A percentile compares a stretch with the other conserved stretches of the same genome.
These are phyloP conservation scores for Trypanosoma avium DNA, from an alignment of 208 protist genomes.

Conservation along the genomic window DNA sequence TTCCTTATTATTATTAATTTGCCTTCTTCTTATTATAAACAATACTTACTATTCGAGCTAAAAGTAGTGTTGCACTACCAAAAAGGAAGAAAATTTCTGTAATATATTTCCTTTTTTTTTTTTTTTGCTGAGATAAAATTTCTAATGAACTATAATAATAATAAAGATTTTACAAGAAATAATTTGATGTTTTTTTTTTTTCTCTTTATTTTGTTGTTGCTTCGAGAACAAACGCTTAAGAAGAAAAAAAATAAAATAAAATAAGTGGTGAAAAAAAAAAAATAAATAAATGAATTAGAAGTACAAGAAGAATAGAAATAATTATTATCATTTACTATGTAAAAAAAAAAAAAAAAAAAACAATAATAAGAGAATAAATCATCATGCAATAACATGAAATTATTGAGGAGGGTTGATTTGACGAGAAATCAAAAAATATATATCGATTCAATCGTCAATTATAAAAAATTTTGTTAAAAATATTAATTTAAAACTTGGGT, in stretches of 20 bases:
- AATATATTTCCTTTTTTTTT: background rate
- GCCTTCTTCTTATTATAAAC: too few species aligned
- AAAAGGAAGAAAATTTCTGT: too few species aligned
- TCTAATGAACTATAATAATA: background rate
- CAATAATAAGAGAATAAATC: conserved; percentile 4
- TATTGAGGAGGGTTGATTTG: background rate
- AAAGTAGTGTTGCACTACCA: too few species aligned
- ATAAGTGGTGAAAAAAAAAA: too few species aligned
- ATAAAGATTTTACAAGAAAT: background rate
- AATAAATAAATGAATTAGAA: background rate
- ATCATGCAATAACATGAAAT: conserved; percentile 7
- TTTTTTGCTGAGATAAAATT: background rate
- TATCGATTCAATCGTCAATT: too few species aligned
- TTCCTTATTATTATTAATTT: too few species aligned
- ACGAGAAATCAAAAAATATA: too few species aligned
- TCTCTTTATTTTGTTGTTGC: background rate
- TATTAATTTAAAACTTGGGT: too few species aligned
- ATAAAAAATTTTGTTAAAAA: too few species aligned
- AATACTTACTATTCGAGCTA: too few species aligned
- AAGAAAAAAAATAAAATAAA: too few species aligned
- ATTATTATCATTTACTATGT: background rate
- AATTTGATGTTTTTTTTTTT: background rate
- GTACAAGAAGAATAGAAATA: background rate
- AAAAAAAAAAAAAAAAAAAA: conserved; percentile 5
- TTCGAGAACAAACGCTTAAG: background rate